A percentile compares a stretch with the other conserved stretches of the same genome.
Conservation (phyloP, 495 filamentous ascomycete species). For the Neurospora cerealis region DNA sequence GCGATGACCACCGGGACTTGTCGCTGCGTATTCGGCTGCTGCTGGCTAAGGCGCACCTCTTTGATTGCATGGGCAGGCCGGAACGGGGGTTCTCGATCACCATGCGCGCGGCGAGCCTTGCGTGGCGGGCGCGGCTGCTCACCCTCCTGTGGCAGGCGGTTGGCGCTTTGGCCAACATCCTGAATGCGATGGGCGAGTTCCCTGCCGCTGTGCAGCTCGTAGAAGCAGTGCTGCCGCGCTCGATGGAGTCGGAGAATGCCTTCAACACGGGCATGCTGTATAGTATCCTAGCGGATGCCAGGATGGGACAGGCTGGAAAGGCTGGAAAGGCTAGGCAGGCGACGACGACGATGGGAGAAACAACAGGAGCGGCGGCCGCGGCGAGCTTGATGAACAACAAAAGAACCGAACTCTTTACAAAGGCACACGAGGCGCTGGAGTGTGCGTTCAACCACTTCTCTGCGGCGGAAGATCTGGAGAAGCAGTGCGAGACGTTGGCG, state of each 20-base stretch:
- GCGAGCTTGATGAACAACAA: constrained; percentile 4
- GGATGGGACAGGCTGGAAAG: constrained; percentile 70
- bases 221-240: constrained; percentile 68
- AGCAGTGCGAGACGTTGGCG: constrained; percentile 74
- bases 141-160: constrained; percentile 71
- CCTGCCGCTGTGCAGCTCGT: constrained; percentile 56
- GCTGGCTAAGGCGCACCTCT: constrained; percentile 63
- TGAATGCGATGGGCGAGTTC: constrained; percentile 68
- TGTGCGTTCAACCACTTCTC: constrained; percentile 55
- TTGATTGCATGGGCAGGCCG: constrained; percentile 58
- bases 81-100: constrained; percentile 77
- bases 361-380: neutral
- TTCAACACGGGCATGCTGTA: constrained; percentile 58
- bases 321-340: constrained; percentile 13
- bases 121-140: constrained; percentile 61
- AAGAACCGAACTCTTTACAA: constrained; percentile 52
- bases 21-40: constrained; percentile 66
- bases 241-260: constrained; percentile 63
- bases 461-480: constrained; percentile 60
- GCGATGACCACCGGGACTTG: constrained; percentile 64
- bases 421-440: constrained; percentile 58
- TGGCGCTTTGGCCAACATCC: constrained; percentile 54
- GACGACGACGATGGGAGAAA: constrained; percentile 11
- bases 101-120: constrained; percentile 67
- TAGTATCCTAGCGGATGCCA: constrained; percentile 67